Conservation (phyloP, 2,329 filamentous ascomycete species). For the Paraphoma chrysanthemicola region DNA sequence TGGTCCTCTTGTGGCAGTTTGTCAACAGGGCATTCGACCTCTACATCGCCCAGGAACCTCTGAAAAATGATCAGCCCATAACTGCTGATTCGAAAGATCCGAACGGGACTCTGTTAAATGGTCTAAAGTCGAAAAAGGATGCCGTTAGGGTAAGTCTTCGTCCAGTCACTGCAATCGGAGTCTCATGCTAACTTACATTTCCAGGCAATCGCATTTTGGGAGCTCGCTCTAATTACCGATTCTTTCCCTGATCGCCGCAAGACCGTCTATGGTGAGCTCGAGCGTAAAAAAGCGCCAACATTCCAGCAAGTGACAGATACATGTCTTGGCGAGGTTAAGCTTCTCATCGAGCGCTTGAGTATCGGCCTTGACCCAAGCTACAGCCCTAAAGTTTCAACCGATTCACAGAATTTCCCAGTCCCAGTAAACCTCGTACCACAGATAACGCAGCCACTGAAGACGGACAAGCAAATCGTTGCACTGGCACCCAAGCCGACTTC, state of each 20-base stretch:
- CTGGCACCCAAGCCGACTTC: slow-evolving; percentile 48
- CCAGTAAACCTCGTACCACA: slow-evolving; percentile 57
- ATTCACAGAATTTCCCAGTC: slow-evolving; percentile 26
- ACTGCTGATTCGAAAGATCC: slow-evolving; percentile 88
- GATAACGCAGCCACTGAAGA: slow-evolving; percentile 57
- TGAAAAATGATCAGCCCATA: slow-evolving; percentile 85
- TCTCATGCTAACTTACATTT: slow-evolving; percentile 10
- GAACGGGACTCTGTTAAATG: slow-evolving; percentile 86
- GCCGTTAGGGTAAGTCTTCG: slow-evolving; percentile 66
- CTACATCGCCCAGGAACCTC: slow-evolving; percentile 80
- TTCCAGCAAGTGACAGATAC: slow-evolving; percentile 79
- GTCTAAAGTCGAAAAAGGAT: slow-evolving; percentile 82
- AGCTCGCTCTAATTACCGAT: slow-evolving; percentile 80
- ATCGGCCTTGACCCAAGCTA: slow-evolving; percentile 46
- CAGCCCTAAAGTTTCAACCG: slow-evolving; percentile 15
- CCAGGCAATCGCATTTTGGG: slow-evolving; percentile 88
- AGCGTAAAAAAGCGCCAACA: slow-evolving; percentile 77
- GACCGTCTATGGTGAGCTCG: slow-evolving; percentile 85
- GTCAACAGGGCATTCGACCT: slow-evolving; percentile 79
- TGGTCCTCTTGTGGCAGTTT: slow-evolving; percentile 77
- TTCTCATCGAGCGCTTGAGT: slow-evolving; percentile 72
- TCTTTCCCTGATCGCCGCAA: slow-evolving; percentile 77
- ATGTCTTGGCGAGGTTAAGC: slow-evolving; percentile 73
- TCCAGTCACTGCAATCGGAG: too few relatives aligned
- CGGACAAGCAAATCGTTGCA: slow-evolving; percentile 56